These are phyloP conservation scores for Candida labiduridarum DNA, from an alignment of 1,139 yeast genomes.

Conservation along the genomic window DNA sequence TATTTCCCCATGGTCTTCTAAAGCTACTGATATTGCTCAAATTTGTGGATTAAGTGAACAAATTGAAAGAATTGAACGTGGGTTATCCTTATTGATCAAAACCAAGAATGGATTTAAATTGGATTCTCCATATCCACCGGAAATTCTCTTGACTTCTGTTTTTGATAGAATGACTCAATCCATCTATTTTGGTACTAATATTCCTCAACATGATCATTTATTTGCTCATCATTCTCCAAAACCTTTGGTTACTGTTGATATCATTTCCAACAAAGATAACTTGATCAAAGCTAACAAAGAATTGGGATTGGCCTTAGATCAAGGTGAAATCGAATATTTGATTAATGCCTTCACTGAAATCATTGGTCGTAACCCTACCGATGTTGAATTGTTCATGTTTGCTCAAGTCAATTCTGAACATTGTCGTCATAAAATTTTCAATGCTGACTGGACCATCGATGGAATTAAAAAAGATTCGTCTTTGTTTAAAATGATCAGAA, in stretches of 20 bases:
- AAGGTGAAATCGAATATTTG: slow-evolving; percentile 89
- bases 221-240: slow-evolving; percentile 82
- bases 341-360: slow-evolving; percentile 72
- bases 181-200: slow-evolving; percentile 47
- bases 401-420: slow-evolving; percentile 99
- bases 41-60: slow-evolving; percentile 79
- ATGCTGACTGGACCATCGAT: slow-evolving; percentile 98
- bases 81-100: slow-evolving; percentile 71
- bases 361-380: slow-evolving; percentile 92
- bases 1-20: slow-evolving; percentile 98
- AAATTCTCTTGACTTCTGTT: slow-evolving; percentile 62
- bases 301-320: slow-evolving; percentile 89
- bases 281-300: slow-evolving; percentile 76
- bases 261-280: slow-evolving; percentile 61
- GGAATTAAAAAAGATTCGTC: slow-evolving; percentile 72
- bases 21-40: slow-evolving; percentile 91
- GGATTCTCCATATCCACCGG: slow-evolving; percentile 24
- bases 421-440: slow-evolving; percentile 98
- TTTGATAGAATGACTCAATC: slow-evolving; percentile 96
- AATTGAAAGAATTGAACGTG: slow-evolving; percentile 88
- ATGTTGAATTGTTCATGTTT: slow-evolving; percentile 97
- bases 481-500: slow-evolving; percentile 92
- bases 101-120: slow-evolving; percentile 71
- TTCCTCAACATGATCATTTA: slow-evolving; percentile 69
- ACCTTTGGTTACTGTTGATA: slow-evolving; percentile 79